phyloP scores from a whole-genome alignment of 176 grass and related monocot genomes.

The Rhynchospora tenuis region DNA sequence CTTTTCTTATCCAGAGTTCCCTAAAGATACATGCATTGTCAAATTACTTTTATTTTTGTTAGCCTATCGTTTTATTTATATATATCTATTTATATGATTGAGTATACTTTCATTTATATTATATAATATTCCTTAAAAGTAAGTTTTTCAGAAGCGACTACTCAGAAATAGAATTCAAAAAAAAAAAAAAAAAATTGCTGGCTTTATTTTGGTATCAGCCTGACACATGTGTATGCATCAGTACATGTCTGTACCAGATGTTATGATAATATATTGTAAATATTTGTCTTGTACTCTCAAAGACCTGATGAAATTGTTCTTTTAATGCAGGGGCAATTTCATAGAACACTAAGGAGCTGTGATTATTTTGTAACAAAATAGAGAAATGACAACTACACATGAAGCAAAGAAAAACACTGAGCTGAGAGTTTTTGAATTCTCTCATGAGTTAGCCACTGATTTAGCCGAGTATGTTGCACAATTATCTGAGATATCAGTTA shows the following conservation, averaged over 20 bases:
- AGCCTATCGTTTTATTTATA: not conserved
- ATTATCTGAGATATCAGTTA: conserved; percentile 91
- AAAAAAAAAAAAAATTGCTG: not conserved
- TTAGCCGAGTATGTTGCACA: conserved; percentile 86
- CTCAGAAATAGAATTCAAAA: not conserved
- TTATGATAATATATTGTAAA: conserved; percentile 1
- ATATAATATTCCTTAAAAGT: not conserved
- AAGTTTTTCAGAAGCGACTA: not conserved
- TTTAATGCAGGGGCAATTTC: conserved; percentile 37
- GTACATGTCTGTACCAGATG: conserved; percentile 11
- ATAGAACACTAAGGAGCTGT: conserved; percentile 22
- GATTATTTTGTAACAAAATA: conserved; percentile 21
- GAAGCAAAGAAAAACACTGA: conserved; percentile 61
- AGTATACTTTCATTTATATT: not conserved
- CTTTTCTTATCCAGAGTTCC: not conserved
- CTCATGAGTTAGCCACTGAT: conserved; percentile 70
- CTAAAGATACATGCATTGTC: not conserved
- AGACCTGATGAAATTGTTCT: conserved; percentile 22
- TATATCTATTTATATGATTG: not conserved
- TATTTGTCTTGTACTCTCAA: conserved; percentile 14
- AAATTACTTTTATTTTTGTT: not conserved
- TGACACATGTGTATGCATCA: not conserved
- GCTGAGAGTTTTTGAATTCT: conserved; percentile 77
- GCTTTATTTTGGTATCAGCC: not conserved
- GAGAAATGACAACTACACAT: conserved; percentile 39